Percentiles rank a stretch among this genome's conserved stretches.
Conservation (phyloP, 2,329 filamentous ascomycete species). For the Venturia aucupariae region DNA sequence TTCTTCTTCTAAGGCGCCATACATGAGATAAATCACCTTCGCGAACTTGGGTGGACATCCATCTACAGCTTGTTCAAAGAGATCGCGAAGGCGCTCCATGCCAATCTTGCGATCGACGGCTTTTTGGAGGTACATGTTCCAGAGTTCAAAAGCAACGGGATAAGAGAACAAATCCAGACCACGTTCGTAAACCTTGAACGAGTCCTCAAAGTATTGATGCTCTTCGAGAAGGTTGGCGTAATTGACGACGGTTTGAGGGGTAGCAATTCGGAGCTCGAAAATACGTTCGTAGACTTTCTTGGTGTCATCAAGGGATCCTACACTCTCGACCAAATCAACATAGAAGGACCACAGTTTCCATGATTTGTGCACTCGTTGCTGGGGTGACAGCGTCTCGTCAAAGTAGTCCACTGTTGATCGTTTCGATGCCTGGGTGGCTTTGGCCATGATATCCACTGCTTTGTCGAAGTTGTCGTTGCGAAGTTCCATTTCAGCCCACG, state of each 20-base stretch:
- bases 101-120: slow-evolving; percentile 93
- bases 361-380: slow-evolving; percentile 95
- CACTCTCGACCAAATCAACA: slow-evolving; percentile 92
- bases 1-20: slow-evolving; percentile 93
- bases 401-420: slow-evolving; percentile 99
- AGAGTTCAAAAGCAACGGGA: slow-evolving; percentile 93
- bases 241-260: slow-evolving; percentile 96
- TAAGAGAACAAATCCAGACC: slow-evolving; percentile 98
- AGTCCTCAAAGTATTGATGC: slow-evolving; percentile 90
- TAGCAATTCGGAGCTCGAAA: slow-evolving; percentile 95
- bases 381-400: slow-evolving; percentile 84
- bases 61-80: slow-evolving; percentile 95
- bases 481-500: slow-evolving; percentile 98
- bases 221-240: slow-evolving; percentile 94
- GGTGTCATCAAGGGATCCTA: slow-evolving; percentile 82
- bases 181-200: slow-evolving; percentile 93
- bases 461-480: slow-evolving; percentile 93
- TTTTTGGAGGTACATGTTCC: slow-evolving; percentile 97
- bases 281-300: slow-evolving; percentile 93
- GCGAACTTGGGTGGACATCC: slow-evolving; percentile 92
- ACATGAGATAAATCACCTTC: slow-evolving; percentile 95
- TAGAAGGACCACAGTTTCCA: slow-evolving; percentile 99
- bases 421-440: slow-evolving; percentile 94
- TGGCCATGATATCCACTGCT: slow-evolving; percentile 91
- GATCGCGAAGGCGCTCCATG: slow-evolving; percentile 84